Percentiles rank a stretch among this genome's conserved stretches.
These are phyloP conservation scores for Periglandula ipomoeae DNA, from an alignment of 2,329 filamentous ascomycete species.

Conservation along the genomic window DNA sequence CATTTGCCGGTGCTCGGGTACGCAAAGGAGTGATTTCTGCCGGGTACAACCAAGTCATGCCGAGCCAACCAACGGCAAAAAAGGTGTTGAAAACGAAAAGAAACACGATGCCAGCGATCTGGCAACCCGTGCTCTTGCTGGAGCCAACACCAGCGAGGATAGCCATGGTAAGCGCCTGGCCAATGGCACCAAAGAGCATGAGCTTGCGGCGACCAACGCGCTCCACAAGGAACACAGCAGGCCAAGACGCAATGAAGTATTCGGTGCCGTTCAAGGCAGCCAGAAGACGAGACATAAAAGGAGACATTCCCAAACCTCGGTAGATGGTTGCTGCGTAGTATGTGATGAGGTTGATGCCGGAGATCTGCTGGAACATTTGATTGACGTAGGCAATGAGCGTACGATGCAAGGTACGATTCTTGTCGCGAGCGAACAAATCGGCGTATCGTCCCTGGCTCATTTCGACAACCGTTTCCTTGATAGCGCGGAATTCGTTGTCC, in stretches of 20 bases:
- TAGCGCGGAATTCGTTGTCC: slow-evolving; percentile 47
- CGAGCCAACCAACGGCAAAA: slow-evolving; percentile 51
- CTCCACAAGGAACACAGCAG: slow-evolving; percentile 52
- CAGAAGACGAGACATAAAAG: slow-evolving; percentile 48
- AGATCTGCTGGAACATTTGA: slow-evolving; percentile 58
- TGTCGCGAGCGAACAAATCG: slow-evolving; percentile 47
- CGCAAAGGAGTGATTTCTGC: slow-evolving; percentile 59
- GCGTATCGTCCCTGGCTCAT: slow-evolving; percentile 50
- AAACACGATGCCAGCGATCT: slow-evolving; percentile 55
- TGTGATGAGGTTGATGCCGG: slow-evolving; percentile 53
- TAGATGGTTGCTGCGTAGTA: slow-evolving; percentile 56
- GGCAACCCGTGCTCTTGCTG: slow-evolving; percentile 37
- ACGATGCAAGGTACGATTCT: slow-evolving; percentile 49
- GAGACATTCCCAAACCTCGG: slow-evolving; percentile 40
- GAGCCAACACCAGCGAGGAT: slow-evolving; percentile 49
- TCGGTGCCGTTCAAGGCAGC: slow-evolving; percentile 36
- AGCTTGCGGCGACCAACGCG: slow-evolving; percentile 58
- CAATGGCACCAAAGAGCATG: slow-evolving; percentile 60
- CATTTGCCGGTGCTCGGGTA: slow-evolving; percentile 54
- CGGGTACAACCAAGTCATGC: slow-evolving; percentile 55
- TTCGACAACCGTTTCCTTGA: slow-evolving; percentile 61
- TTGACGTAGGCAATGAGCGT: slow-evolving; percentile 52
- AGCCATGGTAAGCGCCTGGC: slow-evolving; percentile 56
- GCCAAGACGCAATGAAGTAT: slow-evolving; percentile 55
- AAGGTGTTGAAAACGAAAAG: slow-evolving; percentile 53